Evolutionary conservation across 176 grass and related monocot species (phyloP).

Genomic region (Lolium perenne): DNA sequence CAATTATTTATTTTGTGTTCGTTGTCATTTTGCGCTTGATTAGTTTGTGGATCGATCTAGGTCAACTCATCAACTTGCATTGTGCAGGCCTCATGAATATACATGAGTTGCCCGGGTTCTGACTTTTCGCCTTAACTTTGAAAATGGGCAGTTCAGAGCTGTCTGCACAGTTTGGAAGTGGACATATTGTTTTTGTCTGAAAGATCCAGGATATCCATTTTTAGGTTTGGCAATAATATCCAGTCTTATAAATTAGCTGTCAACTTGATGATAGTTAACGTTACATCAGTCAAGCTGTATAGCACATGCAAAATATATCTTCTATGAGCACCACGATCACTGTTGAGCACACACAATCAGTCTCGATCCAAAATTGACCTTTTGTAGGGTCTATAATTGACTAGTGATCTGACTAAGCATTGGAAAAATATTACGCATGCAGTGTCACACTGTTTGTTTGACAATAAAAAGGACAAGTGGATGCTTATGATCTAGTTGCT

Average conservation of each 20-base stretch:
- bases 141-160: slow-evolving; percentile 14
- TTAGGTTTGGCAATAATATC: neutral
- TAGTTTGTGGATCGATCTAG: neutral
- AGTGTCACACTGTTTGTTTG: slow-evolving; percentile 11
- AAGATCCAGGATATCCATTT: slow-evolving; percentile 5
- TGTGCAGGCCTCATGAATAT: neutral
- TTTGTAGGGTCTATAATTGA: slow-evolving; percentile 7
- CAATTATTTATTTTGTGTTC: slow-evolving; percentile 32
- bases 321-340: neutral
- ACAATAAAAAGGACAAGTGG: slow-evolving; percentile 42
- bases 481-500: slow-evolving; percentile 1
- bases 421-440: neutral
- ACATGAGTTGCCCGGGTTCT: no score
- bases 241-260: neutral
- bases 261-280: neutral
- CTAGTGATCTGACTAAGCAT: slow-evolving; percentile 21
- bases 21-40: slow-evolving; percentile 24
- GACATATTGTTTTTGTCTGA: neutral
- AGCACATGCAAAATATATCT: neutral
- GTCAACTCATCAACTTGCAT: slow-evolving; percentile 39
- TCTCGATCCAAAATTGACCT: neutral
- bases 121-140: slow-evolving; percentile 33
- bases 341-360: neutral
- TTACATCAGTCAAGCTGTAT: slow-evolving; percentile 38
- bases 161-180: neutral